Conservation (phyloP, 2,329 filamentous ascomycete genomes). For the Colletotrichum filicis region DNA sequence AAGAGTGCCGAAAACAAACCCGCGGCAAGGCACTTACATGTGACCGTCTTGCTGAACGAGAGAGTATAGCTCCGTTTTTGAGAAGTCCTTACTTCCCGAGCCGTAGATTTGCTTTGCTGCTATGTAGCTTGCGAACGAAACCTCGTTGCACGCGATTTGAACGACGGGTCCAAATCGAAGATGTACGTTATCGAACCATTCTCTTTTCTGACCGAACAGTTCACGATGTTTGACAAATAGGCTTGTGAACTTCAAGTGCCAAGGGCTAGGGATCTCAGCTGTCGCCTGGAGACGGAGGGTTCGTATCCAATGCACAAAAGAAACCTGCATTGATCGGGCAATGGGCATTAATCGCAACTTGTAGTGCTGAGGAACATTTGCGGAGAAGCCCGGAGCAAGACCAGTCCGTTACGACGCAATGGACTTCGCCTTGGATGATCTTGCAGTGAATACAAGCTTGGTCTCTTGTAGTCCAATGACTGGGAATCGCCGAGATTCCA, state of each 20-base stretch:
- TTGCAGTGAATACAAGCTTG: no score
- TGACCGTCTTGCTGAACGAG: not conserved
- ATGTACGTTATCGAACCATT: not conserved
- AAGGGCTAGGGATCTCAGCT: not conserved
- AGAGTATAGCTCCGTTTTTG: not conserved
- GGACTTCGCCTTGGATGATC: no score
- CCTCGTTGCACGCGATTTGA: not conserved
- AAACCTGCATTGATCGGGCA: no score
- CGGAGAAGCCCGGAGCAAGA: no score
- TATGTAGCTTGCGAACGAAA: not conserved
- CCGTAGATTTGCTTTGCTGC: conserved; percentile 3
- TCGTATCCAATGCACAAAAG: no score
- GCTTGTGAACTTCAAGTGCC: not conserved
- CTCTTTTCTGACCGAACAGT: not conserved
- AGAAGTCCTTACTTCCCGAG: not conserved
- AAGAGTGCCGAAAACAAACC: no score
- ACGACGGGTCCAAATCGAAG: not conserved
- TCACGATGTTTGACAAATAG: not conserved
- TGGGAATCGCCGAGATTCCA: no score
- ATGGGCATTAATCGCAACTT: no score
- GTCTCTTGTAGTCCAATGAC: no score
- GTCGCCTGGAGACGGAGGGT: not conserved
- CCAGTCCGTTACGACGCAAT: no score
- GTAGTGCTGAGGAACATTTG: no score
- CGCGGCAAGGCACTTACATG: not conserved